Evolutionary conservation across 2,329 filamentous ascomycete species (phyloP).

Genomic region (Cytospora piceicola): DNA sequence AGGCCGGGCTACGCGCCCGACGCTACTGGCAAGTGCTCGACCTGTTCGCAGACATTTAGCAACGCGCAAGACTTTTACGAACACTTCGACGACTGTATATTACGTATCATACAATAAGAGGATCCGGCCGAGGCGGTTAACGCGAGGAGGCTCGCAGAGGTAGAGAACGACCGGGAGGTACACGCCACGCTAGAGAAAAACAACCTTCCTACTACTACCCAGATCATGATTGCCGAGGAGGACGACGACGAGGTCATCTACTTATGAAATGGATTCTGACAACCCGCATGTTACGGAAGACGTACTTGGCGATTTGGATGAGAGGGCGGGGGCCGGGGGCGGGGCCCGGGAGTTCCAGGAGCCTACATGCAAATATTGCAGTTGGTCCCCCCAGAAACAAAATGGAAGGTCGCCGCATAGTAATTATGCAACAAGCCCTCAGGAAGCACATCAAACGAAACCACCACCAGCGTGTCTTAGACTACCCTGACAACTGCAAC

Average conservation of each 20-base stretch:
- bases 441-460: too few relatives aligned
- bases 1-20: conserved; percentile 70
- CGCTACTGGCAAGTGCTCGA: conserved; percentile 92
- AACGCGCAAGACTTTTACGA: conserved; percentile 98
- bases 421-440: too few relatives aligned
- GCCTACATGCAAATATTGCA: too few relatives aligned
- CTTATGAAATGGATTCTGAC: too few relatives aligned
- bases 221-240: conserved; percentile 41
- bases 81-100: conserved; percentile 81
- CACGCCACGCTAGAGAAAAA: conserved; percentile 68
- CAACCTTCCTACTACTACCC: conserved; percentile 53
- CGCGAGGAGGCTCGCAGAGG: conserved; percentile 66
- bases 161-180: conserved; percentile 66
- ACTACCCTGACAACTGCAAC: too few relatives aligned
- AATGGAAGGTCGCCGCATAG: too few relatives aligned
- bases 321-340: too few relatives aligned
- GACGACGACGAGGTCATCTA: conserved; percentile 52
- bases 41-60: conserved; percentile 86
- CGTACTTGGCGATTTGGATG: too few relatives aligned
- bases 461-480: too few relatives aligned
- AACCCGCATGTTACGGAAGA: too few relatives aligned
- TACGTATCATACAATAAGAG: conserved; percentile 73
- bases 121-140: conserved; percentile 72
- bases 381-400: too few relatives aligned
- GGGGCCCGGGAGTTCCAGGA: too few relatives aligned